phyloP scores from a whole-genome alignment of 371 early-diverging fungal species.

The Zancudomyces culisetae region DNA sequence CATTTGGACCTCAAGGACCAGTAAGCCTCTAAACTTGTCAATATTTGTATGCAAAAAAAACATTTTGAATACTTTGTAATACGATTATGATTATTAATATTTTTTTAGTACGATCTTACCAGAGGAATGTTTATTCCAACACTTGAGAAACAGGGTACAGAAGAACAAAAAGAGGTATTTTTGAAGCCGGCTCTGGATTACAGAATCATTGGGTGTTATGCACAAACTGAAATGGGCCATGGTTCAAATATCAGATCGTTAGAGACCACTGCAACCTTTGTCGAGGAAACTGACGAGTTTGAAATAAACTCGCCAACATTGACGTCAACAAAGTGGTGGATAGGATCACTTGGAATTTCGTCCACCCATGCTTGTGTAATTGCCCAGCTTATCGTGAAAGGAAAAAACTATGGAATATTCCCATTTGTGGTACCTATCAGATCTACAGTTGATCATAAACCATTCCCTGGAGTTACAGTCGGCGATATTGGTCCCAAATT shows the following conservation, averaged over 20 bases:
- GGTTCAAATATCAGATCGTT: constrained; percentile 71
- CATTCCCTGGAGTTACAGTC: constrained; percentile 62
- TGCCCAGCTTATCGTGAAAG: constrained; percentile 62
- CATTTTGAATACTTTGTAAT: not conserved
- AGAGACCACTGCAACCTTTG: constrained; percentile 76
- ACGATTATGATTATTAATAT: not conserved
- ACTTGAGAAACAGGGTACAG: constrained; percentile 45
- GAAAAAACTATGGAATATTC: constrained; percentile 62
- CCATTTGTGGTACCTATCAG: constrained; percentile 80
- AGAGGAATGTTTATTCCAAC: constrained; percentile 61
- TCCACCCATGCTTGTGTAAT: constrained; percentile 70
- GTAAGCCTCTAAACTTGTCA: not conserved
- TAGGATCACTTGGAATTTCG: constrained; percentile 50
- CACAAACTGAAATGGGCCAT: constrained; percentile 60
- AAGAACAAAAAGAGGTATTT: constrained; percentile 59
- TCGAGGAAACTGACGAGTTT: constrained; percentile 58
- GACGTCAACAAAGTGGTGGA: constrained; percentile 81
- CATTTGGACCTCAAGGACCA: too few relatives aligned
- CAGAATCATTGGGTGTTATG: constrained; percentile 68
- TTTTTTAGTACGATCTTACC: constrained; percentile 20
- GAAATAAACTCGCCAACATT: constrained; percentile 67
- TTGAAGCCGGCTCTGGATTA: constrained; percentile 47
- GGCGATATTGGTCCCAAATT: constrained; percentile 84
- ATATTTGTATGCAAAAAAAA: not conserved
- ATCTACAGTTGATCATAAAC: constrained; percentile 46